phyloP scores from a whole-genome alignment of 768 basidiomycete species.

The Sarcodon sp. region DNA sequence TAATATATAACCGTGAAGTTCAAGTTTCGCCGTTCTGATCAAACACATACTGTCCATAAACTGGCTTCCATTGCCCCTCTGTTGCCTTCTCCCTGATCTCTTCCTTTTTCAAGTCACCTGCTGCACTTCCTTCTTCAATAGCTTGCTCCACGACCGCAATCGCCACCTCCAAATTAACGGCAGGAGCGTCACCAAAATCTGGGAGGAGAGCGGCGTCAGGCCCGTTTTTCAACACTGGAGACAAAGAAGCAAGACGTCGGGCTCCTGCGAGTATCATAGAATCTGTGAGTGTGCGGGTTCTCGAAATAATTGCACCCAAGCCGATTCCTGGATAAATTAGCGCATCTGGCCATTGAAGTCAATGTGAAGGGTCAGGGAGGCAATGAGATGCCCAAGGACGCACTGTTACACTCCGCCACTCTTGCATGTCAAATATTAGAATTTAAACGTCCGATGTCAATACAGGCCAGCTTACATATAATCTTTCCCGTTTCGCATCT shows the following conservation, averaged over 20 bases:
- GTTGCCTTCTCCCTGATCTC: constrained; percentile 40
- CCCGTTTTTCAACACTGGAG: constrained; percentile 54
- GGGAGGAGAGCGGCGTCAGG: constrained; percentile 64
- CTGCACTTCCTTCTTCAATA: constrained; percentile 54
- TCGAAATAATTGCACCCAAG: constrained; percentile 61
- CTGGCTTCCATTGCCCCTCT: constrained; percentile 47
- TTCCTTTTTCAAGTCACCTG: constrained; percentile 43
- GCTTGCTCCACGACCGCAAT: constrained; percentile 73
- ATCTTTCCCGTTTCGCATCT: constrained; percentile 51
- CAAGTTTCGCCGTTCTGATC: constrained; percentile 35
- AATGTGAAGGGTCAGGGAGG: neutral
- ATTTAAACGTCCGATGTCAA: neutral
- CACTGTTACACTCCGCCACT: constrained; percentile 65
- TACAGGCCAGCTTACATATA: constrained; percentile 36
- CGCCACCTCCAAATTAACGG: constrained; percentile 70
- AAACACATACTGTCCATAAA: constrained; percentile 53
- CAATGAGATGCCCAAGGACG: constrained; percentile 6
- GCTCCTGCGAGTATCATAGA: constrained; percentile 85
- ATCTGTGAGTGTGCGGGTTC: constrained; percentile 56
- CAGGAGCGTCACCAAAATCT: constrained; percentile 60
- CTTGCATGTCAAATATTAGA: constrained; percentile 17
- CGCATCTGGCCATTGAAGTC: constrained; percentile 29
- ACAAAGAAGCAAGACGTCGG: constrained; percentile 57
- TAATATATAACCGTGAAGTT: constrained; percentile 6
- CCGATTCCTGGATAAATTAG: constrained; percentile 82